These are phyloP conservation scores for Ceratocystis cubensis DNA, from an alignment of 2,329 filamentous ascomycete species.

Conservation along the genomic window DNA sequence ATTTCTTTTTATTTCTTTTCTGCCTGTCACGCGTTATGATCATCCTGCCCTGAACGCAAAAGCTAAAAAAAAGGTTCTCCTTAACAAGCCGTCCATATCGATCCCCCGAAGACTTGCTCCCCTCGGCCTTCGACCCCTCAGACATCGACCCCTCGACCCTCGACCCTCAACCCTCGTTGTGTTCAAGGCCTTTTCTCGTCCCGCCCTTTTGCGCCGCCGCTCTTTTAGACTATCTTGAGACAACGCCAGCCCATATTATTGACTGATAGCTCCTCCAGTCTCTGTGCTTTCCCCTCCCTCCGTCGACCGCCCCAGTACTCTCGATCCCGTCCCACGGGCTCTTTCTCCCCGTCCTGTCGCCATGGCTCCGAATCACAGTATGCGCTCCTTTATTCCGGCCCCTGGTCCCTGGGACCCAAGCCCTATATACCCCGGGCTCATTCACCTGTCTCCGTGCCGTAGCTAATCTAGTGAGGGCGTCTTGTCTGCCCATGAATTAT, in stretches of 20 bases:
- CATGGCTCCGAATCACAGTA: slow-evolving; percentile 22
- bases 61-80: no score
- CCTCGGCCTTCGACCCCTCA: neutral
- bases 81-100: neutral
- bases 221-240: no score
- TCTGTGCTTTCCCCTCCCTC: neutral
- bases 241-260: neutral
- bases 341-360: neutral
- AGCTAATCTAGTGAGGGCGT: neutral
- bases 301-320: neutral
- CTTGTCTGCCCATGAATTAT: slow-evolving; percentile 7
- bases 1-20: slow-evolving; percentile 1
- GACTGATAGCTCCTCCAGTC: neutral
- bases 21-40: slow-evolving; percentile 10
- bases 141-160: no score
- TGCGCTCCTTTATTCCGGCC: neutral
- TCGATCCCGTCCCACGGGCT: neutral
- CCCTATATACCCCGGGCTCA: neutral
- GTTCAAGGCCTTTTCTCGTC: no score
- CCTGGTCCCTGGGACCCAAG: no score
- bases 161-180: no score
- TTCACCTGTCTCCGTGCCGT: neutral
- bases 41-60: neutral
- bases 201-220: no score
- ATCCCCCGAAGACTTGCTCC: neutral